Evolutionary conservation across 225 moss, liverwort and hornwort genomes (phyloP), one percentile per base, ranked within the genome.

Genomic region (Asterella californica): DNA sequence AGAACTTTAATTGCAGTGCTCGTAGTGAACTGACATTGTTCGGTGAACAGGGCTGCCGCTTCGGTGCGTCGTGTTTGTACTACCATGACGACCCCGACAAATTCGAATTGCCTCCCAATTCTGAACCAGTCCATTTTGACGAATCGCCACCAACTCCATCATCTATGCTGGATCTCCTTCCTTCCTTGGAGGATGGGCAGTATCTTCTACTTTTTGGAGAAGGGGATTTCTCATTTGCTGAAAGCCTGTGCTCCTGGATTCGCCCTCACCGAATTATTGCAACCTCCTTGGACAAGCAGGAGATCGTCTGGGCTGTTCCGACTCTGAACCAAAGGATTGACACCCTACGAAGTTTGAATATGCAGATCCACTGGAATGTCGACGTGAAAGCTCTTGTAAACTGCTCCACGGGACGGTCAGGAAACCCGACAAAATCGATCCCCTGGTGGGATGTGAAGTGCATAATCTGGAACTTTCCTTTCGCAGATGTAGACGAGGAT

Each of bases 401-500:
- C 25, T 68, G 70, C 37, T 64, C 82, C 14, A 79, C 21, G 27
- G 48, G 37, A 12, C 75, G 55, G 36, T 77, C 81, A 7, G 59
- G 27, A 42, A 64, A 57, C 34, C 53, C 75, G 55, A 70, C 65
- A 10, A 64, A 64, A n/a, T 42, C 54, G 6, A 65, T 91, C 59
- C 88, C 85, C 42, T 91, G 91, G 91, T 63, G 63, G 19, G 30
- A 55, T 33, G 87, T 91, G 81, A 85, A 83, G 71, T 91, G 87
- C 71, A 63, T 86, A 46, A 77, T 91, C n/a, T 91, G 91, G 91
- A 91, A 91, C 66, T 91, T 90, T 37, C 91, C 91, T 15, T 91
- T 85, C 17, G 81, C 84, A 46, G 87, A 88, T 42, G 67, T 76
- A 70, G 91, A 87, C 30, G 90, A 91, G 18, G 80, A 88, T 81